Conservation (phyloP, 768 basidiomycete species). For the Neoboletus brunneissimus region DNA sequence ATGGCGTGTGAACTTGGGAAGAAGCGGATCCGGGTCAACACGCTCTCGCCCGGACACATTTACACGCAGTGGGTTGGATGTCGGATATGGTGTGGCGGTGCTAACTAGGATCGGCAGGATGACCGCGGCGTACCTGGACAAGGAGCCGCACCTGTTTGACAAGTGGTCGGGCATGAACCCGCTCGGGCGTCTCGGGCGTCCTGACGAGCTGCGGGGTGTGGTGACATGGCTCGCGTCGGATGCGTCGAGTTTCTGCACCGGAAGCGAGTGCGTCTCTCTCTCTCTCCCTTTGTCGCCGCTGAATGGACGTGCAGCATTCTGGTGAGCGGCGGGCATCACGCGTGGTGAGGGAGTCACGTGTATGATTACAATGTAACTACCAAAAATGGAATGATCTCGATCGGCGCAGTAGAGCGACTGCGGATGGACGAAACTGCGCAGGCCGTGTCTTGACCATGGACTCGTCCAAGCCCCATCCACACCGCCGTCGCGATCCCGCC, state of each 20-base stretch:
- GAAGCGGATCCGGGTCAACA: slow-evolving; percentile 68
- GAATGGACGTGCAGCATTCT: slow-evolving; percentile 21
- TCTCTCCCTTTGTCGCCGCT: background rate
- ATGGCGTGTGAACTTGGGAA: slow-evolving; percentile 78
- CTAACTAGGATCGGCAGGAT: slow-evolving; percentile 42
- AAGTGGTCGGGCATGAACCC: slow-evolving; percentile 73
- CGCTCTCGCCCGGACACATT: slow-evolving; percentile 74
- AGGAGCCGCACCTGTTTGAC: slow-evolving; percentile 55
- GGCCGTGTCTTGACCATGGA: slow-evolving; percentile 28
- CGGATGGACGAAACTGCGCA: slow-evolving; percentile 29
- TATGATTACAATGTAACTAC: slow-evolving; percentile 15
- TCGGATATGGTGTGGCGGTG: slow-evolving; percentile 17
- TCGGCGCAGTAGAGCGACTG: slow-evolving; percentile 35
- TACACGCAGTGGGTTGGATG: slow-evolving; percentile 56
- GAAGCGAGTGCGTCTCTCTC: slow-evolving; percentile 64
- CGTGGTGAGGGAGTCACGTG: slow-evolving; percentile 28
- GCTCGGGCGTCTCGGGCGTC: slow-evolving; percentile 64
- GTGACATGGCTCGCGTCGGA: slow-evolving; percentile 71
- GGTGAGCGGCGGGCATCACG: slow-evolving; percentile 32
- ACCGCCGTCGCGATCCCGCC: slow-evolving; percentile 39
- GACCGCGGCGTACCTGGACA: slow-evolving; percentile 71
- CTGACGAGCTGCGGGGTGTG: slow-evolving; percentile 73
- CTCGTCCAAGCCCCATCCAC: slow-evolving; percentile 14
- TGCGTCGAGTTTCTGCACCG: slow-evolving; percentile 75
- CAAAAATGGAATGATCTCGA: slow-evolving; percentile 29